These are phyloP conservation scores for Adansonia madagascariensis DNA, from an alignment of 441 rosid species.

Conservation along the genomic window DNA sequence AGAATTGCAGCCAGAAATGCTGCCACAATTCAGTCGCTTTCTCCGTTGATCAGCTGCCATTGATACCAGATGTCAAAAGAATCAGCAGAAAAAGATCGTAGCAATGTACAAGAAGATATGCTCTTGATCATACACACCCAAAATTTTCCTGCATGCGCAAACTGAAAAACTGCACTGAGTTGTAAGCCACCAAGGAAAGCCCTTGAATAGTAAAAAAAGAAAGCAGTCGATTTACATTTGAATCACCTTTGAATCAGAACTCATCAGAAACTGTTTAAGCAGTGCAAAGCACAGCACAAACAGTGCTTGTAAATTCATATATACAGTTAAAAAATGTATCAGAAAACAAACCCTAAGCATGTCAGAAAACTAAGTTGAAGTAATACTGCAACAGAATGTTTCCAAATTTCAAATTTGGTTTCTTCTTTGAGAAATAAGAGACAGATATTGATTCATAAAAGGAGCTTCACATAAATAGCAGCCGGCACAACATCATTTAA, in stretches of 20 bases:
- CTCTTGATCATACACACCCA: too few species aligned
- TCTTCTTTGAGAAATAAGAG: not conserved
- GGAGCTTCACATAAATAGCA: slow-evolving; percentile 2
- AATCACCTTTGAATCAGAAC: not conserved
- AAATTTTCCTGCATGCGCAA: slow-evolving; percentile 37
- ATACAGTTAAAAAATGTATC: not conserved
- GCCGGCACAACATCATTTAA: not conserved
- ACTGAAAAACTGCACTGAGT: slow-evolving; percentile 32
- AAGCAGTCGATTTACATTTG: not conserved
- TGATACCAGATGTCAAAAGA: slow-evolving; percentile 38
- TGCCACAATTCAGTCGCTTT: slow-evolving; percentile 67
- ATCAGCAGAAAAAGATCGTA: slow-evolving; percentile 26
- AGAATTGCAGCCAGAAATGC: slow-evolving; percentile 58
- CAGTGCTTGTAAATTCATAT: not conserved
- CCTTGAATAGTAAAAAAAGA: slow-evolving; percentile 21
- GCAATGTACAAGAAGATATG: slow-evolving; percentile 9
- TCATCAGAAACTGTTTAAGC: not conserved
- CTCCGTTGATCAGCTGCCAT: slow-evolving; percentile 94
- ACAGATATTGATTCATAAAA: not conserved
- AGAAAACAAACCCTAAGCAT: not conserved
- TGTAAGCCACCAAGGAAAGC: slow-evolving; percentile 7
- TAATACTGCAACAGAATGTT: not conserved
- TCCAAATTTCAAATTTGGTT: slow-evolving; percentile 2
- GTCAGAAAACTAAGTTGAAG: not conserved
- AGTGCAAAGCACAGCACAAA: not conserved